A percentile compares a stretch with the other conserved stretches of the same genome.
Evolutionary conservation across 2,329 filamentous ascomycete genomes (phyloP).

Genomic region (Westerdykella aurantiaca): DNA sequence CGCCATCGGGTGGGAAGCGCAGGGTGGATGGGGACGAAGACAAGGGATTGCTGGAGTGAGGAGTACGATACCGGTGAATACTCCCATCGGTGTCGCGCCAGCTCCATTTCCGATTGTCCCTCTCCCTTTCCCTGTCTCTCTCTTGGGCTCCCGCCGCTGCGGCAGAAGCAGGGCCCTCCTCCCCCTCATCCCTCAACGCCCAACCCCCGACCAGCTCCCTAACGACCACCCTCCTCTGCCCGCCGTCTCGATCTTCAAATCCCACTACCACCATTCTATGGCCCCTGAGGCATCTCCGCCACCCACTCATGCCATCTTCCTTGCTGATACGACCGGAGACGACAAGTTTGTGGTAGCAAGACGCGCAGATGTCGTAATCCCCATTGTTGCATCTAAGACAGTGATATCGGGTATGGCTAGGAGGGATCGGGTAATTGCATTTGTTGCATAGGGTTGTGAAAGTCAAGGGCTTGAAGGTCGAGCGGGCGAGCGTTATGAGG

Average conservation of each 20-base stretch:
- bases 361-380: conserved; percentile 80
- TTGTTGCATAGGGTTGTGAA: conserved; percentile 75
- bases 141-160: background rate
- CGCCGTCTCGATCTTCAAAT: conserved; percentile 63
- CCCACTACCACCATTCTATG: conserved; percentile 81
- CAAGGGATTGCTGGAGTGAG: background rate
- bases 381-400: conserved; percentile 71
- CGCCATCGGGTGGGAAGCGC: conserved; percentile 68
- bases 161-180: conserved; percentile 10
- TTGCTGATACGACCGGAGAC: conserved; percentile 58
- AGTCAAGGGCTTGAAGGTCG: conserved; percentile 58
- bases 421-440: conserved; percentile 66
- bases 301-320: conserved; percentile 73
- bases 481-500: conserved; percentile 29
- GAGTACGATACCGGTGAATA: conserved; percentile 15
- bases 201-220: conserved; percentile 73
- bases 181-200: conserved; percentile 57
- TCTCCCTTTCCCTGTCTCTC: background rate
- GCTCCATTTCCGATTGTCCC: conserved; percentile 17
- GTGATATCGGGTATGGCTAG: conserved; percentile 67
- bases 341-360: conserved; percentile 68
- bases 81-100: conserved; percentile 34
- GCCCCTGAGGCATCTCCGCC: conserved; percentile 72
- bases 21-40: background rate
- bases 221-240: conserved; percentile 62